Evolutionary conservation across 2,329 filamentous ascomycete species (phyloP).

Genomic region (Epichloe glyceriae): DNA sequence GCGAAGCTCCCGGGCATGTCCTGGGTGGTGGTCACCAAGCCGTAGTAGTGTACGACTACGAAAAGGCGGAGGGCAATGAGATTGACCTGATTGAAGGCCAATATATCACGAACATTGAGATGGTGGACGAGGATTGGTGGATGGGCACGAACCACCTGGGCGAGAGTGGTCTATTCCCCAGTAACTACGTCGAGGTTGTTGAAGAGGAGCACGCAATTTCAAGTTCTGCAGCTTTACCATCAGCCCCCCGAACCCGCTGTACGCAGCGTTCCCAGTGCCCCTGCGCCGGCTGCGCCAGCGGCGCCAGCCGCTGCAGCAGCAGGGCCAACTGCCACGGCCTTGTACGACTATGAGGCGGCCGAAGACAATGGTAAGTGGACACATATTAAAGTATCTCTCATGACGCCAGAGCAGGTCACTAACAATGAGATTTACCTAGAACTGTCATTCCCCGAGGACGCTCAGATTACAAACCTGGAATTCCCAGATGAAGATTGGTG

Average conservation of each 20-base stretch:
- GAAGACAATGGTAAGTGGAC: conserved; percentile 65
- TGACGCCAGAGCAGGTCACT: not conserved
- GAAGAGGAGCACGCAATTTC: conserved; percentile 37
- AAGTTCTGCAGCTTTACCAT: conserved; percentile 20
- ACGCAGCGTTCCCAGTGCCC: conserved; percentile 6
- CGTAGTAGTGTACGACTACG: conserved; percentile 84
- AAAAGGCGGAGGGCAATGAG: conserved; percentile 95
- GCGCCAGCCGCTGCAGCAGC: conserved; percentile 25
- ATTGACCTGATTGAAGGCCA: conserved; percentile 83
- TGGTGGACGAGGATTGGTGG: conserved; percentile 99
- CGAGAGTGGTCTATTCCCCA: conserved; percentile 84
- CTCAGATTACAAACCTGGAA: conserved; percentile 69
- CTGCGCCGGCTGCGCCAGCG: conserved; percentile 22
- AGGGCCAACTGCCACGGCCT: conserved; percentile 63
- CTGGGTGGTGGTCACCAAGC: conserved; percentile 53
- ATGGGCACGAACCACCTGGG: conserved; percentile 79
- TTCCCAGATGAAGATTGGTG: conserved; percentile 99
- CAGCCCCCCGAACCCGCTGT: conserved; percentile 17
- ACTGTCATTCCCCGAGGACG: conserved; percentile 77
- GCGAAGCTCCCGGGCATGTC: conserved; percentile 15
- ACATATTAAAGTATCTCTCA: not conserved
- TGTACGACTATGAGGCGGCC: conserved; percentile 94
- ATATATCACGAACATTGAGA: conserved; percentile 80
- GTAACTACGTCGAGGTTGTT: conserved; percentile 88
- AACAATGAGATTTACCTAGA: conserved; percentile 24